Base-by-base conservation (phyloP, 2,329 filamentous ascomycete species). In the Neoscytalidium dimidiatum region DNA sequence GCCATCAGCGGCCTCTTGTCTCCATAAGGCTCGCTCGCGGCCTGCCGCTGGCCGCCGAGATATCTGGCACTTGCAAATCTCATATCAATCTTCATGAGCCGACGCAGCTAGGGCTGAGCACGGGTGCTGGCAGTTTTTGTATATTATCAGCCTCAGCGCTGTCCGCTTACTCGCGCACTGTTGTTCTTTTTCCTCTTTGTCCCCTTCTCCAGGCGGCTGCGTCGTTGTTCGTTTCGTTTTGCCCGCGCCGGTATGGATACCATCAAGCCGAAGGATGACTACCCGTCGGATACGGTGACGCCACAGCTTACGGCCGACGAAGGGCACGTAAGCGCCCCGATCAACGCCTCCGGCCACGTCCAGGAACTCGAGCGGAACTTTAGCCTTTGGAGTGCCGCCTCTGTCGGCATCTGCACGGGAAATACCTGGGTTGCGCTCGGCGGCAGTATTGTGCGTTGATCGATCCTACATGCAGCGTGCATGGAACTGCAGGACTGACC, bases 321-420 rank as follows among this genome's bases (percentile, higher is more conserved):
- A 69, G 26, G 76, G n/a, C 64, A 66, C 14, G 67, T 65, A 44
- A 73, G 71, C n/a, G 72, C 79, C 56, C 72, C 78, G 6, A 71
- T 84, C 66, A 85, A 85, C 68, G 80, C 80, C 2, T 83, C 81
- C 2, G 83, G 83, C 1, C 82, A 85, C 69, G 75, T 79, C 44
- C 82, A 85, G 68, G 82, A 85, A 69, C 74, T 85, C 2, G 78
- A 84, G 48, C 77, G 82, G 1, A 80, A 82, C 43, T 84, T 84
- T 71, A 80, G 78, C 43, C 71, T 85, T 3, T 69, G 80, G 68
- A 79, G 75, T 33, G 79, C 84, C 48, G 82, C 79, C 69, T 74
- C 78, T 11, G 77, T 84, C 31, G 82, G 80, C 3, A 78, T 82
- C 28, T 78, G 77, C 1, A 81, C 79, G 9, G 80, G 71, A 1